A percentile compares a stretch with the other conserved stretches of the same genome.
Conservation (phyloP, 78 protist genomes). For the Dictyostelium citrinum region DNA sequence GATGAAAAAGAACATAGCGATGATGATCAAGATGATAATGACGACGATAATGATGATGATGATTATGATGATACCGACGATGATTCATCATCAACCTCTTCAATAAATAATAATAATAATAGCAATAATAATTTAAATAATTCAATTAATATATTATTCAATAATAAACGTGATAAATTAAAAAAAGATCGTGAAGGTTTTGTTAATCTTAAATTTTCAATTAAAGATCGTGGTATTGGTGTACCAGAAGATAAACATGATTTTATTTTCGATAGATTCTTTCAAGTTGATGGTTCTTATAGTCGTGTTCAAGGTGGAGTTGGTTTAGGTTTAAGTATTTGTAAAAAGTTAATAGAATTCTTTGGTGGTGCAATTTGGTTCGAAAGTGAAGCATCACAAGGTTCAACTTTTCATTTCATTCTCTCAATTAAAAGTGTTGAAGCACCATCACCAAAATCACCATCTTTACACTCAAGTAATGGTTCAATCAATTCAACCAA, state of each 20-base stretch:
- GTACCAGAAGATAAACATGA: slow-evolving; percentile 30
- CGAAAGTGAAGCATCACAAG: slow-evolving; percentile 44
- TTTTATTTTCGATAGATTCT: slow-evolving; percentile 49
- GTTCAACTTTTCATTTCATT: slow-evolving; percentile 54
- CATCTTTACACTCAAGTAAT: neutral
- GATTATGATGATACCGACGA: neutral
- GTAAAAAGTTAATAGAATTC: slow-evolving; percentile 4
- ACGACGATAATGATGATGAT: neutral
- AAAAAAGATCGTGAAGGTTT: neutral
- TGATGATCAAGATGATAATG: neutral
- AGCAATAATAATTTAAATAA: too few relatives aligned
- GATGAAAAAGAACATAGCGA: neutral
- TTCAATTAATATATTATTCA: too few relatives aligned
- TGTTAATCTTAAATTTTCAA: neutral
- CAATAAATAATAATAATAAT: too few relatives aligned
- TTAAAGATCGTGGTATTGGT: slow-evolving; percentile 71
- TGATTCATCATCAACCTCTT: neutral
- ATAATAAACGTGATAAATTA: too few relatives aligned
- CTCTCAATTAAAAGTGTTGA: slow-evolving; percentile 10
- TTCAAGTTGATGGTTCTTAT: slow-evolving; percentile 52
- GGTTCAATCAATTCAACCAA: neutral
- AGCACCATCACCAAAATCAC: neutral
- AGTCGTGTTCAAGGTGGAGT: slow-evolving; percentile 48
- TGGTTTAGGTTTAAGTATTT: slow-evolving; percentile 63
- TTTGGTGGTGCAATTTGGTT: slow-evolving; percentile 55